Conservation (phyloP, 1,284 basidiomycete genomes). For the Irpex sp. region DNA sequence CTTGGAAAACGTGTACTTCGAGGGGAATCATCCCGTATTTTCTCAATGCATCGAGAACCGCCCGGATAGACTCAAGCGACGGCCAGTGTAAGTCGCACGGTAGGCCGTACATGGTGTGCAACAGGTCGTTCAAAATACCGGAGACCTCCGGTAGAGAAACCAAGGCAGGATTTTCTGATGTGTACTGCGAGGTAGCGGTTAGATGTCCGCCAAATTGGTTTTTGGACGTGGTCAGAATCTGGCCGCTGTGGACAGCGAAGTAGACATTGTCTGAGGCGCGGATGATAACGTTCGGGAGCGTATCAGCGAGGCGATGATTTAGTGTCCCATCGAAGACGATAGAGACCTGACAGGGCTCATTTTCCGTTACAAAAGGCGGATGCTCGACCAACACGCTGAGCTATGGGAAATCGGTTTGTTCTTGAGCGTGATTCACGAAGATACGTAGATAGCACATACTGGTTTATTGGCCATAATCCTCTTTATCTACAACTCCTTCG, state of each 20-base stretch:
- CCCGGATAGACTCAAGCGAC: slow-evolving; percentile 25
- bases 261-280: slow-evolving; percentile 72
- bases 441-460: not conserved
- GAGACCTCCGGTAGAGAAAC: slow-evolving; percentile 30
- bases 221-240: slow-evolving; percentile 30
- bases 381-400: not conserved
- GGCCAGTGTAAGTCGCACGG: slow-evolving; percentile 33
- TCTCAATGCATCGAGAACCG: slow-evolving; percentile 28
- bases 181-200: slow-evolving; percentile 11
- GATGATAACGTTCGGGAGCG: slow-evolving; percentile 58
- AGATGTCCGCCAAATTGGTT: slow-evolving; percentile 34
- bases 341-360: not conserved
- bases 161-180: slow-evolving; percentile 15
- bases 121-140: slow-evolving; percentile 31
- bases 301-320: not conserved
- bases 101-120: slow-evolving; percentile 33
- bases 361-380: not conserved
- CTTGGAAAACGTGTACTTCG: slow-evolving; percentile 20
- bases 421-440: not conserved
- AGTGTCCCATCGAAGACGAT: not conserved
- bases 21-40: slow-evolving; percentile 28
- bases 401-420: not conserved
- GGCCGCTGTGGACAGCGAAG: slow-evolving; percentile 42
- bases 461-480: not conserved
- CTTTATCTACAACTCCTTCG: not conserved